Conservation (phyloP, 768 basidiomycete genomes). For the Leucocoprinus leucothites region DNA sequence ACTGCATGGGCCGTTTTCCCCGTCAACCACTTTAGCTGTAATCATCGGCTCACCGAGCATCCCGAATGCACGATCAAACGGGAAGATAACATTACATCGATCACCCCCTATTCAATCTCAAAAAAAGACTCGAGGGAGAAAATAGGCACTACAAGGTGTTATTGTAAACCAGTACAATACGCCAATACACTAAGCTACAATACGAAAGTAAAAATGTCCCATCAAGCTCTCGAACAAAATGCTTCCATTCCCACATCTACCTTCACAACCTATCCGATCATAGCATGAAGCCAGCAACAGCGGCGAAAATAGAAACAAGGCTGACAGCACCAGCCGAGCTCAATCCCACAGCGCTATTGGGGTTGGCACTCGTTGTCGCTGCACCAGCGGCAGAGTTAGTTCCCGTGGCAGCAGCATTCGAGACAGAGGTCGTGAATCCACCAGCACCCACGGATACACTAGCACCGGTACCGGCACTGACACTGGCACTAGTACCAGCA, state of each 20-base stretch:
- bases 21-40: too few relatives aligned
- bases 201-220: not conserved
- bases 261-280: slow-evolving; percentile 12
- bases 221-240: too few relatives aligned
- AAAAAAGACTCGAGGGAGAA: too few relatives aligned
- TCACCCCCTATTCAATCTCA: not conserved
- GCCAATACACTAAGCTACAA: slow-evolving; percentile 10
- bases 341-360: slow-evolving; percentile 27
- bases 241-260: not conserved
- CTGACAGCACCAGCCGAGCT: slow-evolving; percentile 32
- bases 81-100: too few relatives aligned
- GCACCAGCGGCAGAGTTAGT: slow-evolving; percentile 16
- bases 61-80: too few relatives aligned
- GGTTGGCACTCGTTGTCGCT: slow-evolving; percentile 18
- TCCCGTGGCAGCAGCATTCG: not conserved
- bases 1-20: too few relatives aligned
- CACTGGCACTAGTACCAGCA: not conserved
- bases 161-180: slow-evolving; percentile 8
- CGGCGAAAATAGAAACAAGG: slow-evolving; percentile 22
- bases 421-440: not conserved
- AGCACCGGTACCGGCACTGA: too few relatives aligned
- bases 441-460: too few relatives aligned
- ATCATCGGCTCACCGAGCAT: too few relatives aligned
- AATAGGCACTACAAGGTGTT: not conserved
- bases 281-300: slow-evolving; percentile 28